Conservation (phyloP, 495 filamentous ascomycete species). For the Neurospora pannonica region DNA sequence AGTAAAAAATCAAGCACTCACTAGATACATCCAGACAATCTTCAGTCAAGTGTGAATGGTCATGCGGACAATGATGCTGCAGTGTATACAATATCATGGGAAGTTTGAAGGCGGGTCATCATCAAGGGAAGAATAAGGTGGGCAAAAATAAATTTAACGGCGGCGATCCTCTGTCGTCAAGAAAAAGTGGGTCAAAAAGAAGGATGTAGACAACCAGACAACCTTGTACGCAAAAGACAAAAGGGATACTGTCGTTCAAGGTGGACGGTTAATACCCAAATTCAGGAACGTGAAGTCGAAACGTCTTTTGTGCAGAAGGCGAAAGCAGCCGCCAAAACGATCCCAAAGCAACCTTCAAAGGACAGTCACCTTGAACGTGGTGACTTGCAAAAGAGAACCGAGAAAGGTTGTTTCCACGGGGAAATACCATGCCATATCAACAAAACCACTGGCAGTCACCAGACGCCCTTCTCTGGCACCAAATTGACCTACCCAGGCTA, state of each 20-base stretch:
- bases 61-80: no score
- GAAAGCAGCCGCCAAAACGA: background rate
- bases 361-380: background rate
- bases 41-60: no score
- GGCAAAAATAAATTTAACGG: no score
- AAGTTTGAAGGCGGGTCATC: background rate
- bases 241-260: background rate
- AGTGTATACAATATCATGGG: background rate
- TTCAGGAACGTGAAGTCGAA: background rate
- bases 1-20: no score
- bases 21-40: no score
- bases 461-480: background rate
- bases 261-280: background rate
- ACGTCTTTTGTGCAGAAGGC: background rate
- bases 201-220: background rate
- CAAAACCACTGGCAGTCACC: background rate
- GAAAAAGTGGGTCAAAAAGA: background rate
- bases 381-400: background rate
- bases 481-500: no score
- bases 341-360: background rate
- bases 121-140: no score
- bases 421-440: background rate
- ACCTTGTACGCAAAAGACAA: background rate
- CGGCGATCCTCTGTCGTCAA: background rate
- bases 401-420: background rate